Evolutionary conservation across 2,329 filamentous ascomycete genomes (phyloP).

Genomic region (Cucurbitaria berberidis): DNA sequence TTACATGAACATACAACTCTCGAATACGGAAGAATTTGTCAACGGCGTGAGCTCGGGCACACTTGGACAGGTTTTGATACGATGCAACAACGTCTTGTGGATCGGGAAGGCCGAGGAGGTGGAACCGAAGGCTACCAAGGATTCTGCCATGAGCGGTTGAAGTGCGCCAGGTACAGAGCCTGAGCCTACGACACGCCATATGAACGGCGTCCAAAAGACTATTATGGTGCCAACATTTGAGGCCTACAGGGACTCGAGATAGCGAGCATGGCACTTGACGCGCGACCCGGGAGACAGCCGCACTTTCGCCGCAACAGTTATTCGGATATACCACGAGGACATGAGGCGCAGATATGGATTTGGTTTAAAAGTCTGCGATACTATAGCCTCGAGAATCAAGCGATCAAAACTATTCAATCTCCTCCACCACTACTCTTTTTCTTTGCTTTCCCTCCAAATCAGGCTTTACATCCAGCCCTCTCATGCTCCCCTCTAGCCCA

Average conservation of each 20-base stretch:
- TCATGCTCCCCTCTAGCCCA: conserved; percentile 48
- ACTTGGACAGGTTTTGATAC: conserved; percentile 89
- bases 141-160: conserved; percentile 51
- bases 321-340: conserved; percentile 23
- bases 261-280: background rate
- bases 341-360: conserved; percentile 11
- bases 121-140: conserved; percentile 50
- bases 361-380: conserved; percentile 9
- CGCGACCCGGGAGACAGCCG: background rate
- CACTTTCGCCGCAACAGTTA: conserved; percentile 8
- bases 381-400: conserved; percentile 5
- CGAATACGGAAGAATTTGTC: conserved; percentile 89
- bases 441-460: conserved; percentile 1
- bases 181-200: background rate
- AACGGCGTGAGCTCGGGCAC: conserved; percentile 83
- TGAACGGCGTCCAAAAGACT: background rate
- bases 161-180: background rate
- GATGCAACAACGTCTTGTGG: conserved; percentile 99
- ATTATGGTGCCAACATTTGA: background rate
- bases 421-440: conserved; percentile 58
- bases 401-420: conserved; percentile 60
- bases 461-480: conserved; percentile 54
- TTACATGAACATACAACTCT: conserved; percentile 98
- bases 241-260: background rate
- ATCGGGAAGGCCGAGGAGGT: conserved; percentile 66